phyloP scores from a whole-genome alignment of 495 filamentous ascomycete species.

The Trichoderma gamsii region DNA sequence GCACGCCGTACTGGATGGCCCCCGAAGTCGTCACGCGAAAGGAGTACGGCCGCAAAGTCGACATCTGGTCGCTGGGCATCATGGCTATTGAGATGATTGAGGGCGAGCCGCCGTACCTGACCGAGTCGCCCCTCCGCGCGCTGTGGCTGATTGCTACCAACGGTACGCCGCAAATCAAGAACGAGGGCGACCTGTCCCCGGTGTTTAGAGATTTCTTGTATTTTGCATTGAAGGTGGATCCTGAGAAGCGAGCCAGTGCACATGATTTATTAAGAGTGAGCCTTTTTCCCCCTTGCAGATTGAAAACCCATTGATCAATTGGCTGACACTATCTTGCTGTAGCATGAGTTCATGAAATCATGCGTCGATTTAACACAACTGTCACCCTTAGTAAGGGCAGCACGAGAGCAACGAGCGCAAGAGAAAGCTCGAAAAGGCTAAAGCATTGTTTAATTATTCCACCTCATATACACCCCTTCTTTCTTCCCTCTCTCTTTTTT shows the following conservation, averaged over 20 bases:
- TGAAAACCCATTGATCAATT: not conserved
- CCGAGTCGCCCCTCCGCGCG: conserved; percentile 86
- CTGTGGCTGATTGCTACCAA: conserved; percentile 96
- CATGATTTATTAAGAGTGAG: conserved; percentile 85
- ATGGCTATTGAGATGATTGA: conserved; percentile 99
- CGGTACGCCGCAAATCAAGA: conserved; percentile 91
- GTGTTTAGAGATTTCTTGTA: conserved; percentile 86
- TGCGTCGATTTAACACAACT: conserved; percentile 57
- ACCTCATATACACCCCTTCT: not conserved
- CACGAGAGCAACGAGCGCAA: conserved; percentile 72
- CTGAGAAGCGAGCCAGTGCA: conserved; percentile 90
- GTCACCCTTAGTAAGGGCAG: conserved; percentile 79
- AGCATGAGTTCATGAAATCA: conserved; percentile 93
- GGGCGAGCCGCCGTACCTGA: conserved; percentile 94
- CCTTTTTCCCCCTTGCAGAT: conserved; percentile 19
- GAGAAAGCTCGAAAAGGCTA: conserved; percentile 69
- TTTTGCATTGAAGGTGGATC: conserved; percentile 89
- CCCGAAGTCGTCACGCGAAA: conserved; percentile 96
- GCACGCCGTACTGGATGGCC: conserved; percentile 99
- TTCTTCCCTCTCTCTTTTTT: not conserved
- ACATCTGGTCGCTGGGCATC: conserved; percentile 97
- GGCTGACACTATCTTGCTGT: not conserved
- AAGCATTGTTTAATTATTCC: conserved; percentile 22
- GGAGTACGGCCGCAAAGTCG: conserved; percentile 96
- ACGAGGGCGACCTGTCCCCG: conserved; percentile 72